Conservation (phyloP, 495 filamentous ascomycete species). For the Tuber calosporum region DNA sequence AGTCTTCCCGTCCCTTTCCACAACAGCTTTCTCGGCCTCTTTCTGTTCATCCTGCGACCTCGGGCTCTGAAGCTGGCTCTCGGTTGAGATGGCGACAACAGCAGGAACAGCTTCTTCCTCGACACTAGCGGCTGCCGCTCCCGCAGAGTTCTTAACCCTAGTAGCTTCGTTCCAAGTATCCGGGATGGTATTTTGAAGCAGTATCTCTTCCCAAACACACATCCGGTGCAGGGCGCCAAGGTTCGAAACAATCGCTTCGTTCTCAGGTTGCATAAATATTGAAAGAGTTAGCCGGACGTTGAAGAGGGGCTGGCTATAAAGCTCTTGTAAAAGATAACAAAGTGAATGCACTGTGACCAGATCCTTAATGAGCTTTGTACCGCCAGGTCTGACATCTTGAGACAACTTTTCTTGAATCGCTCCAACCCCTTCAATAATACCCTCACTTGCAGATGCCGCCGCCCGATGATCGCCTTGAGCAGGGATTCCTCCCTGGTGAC, state of each 20-base stretch:
- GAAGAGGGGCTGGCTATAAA: slow-evolving; percentile 60
- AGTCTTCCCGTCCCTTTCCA: slow-evolving; percentile 47
- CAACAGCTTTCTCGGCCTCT: slow-evolving; percentile 44
- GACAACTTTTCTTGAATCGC: slow-evolving; percentile 38
- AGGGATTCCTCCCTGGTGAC: slow-evolving; percentile 30
- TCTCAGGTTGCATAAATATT: slow-evolving; percentile 52
- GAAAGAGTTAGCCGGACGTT: slow-evolving; percentile 55
- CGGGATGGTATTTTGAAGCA: slow-evolving; percentile 61
- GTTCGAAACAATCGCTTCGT: slow-evolving; percentile 43
- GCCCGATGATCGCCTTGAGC: slow-evolving; percentile 30
- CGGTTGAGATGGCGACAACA: slow-evolving; percentile 21
- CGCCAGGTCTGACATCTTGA: slow-evolving; percentile 48
- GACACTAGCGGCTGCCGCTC: slow-evolving; percentile 46
- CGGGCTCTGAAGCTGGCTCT: slow-evolving; percentile 17
- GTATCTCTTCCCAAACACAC: slow-evolving; percentile 75
- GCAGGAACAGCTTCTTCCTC: slow-evolving; percentile 41
- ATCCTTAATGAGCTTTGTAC: slow-evolving; percentile 68
- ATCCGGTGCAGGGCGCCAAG: slow-evolving; percentile 69
- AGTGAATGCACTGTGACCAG: slow-evolving; percentile 68
- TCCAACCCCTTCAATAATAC: slow-evolving; percentile 35
- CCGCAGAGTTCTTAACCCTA: slow-evolving; percentile 48
- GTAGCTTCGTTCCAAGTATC: slow-evolving; percentile 61
- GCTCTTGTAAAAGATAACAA: slow-evolving; percentile 61
- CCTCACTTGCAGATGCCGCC: slow-evolving; percentile 28
- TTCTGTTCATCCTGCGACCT: slow-evolving; percentile 40